A percentile compares a stretch with the other conserved stretches of the same genome.
Conservation (phyloP, 495 filamentous ascomycete species). For the Cercophora sp. region DNA sequence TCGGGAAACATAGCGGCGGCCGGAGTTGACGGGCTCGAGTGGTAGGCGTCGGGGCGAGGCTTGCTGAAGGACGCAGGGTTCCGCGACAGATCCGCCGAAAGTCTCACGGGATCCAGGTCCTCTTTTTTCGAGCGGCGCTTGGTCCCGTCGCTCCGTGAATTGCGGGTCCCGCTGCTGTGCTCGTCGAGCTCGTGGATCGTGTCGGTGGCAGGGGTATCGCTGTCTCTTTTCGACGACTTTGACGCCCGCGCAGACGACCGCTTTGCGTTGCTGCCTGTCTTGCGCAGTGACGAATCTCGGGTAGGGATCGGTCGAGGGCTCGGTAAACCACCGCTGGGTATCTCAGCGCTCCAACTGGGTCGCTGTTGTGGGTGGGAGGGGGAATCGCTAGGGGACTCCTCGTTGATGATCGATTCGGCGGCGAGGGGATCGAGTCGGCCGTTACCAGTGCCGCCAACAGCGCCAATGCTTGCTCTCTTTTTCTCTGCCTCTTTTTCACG, state of each 20-base stretch:
- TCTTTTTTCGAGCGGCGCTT: slow-evolving; percentile 24
- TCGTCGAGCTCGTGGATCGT: slow-evolving; percentile 38
- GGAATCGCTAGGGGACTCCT: slow-evolving; percentile 39
- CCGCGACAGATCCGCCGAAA: slow-evolving; percentile 23
- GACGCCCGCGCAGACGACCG: slow-evolving; percentile 38
- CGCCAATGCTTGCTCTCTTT: slow-evolving; percentile 41
- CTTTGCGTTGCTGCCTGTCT: slow-evolving; percentile 41
- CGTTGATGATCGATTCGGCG: slow-evolving; percentile 50
- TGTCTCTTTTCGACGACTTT: slow-evolving; percentile 37
- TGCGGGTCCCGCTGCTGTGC: slow-evolving; percentile 13
- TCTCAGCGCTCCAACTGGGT: slow-evolving; percentile 11
- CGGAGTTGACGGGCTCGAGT: slow-evolving; percentile 21
- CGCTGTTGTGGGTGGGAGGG: slow-evolving; percentile 21
- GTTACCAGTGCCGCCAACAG: slow-evolving; percentile 30
- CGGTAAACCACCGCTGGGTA: slow-evolving; percentile 1
- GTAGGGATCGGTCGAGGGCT: slow-evolving; percentile 54
- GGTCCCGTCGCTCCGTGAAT: slow-evolving; percentile 12
- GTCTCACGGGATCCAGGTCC: slow-evolving; percentile 23
- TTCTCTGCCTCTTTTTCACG: slow-evolving; percentile 50
- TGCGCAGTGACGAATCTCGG: slow-evolving; percentile 65
- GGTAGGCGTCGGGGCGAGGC: slow-evolving; percentile 16
- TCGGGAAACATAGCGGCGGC: slow-evolving; percentile 25
- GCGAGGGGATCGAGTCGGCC: slow-evolving; percentile 43
- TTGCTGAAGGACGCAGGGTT: slow-evolving; percentile 16
- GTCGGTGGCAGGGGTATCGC: slow-evolving; percentile 28